Conservation (phyloP, 768 basidiomycete species). For the Russula olivacea region DNA sequence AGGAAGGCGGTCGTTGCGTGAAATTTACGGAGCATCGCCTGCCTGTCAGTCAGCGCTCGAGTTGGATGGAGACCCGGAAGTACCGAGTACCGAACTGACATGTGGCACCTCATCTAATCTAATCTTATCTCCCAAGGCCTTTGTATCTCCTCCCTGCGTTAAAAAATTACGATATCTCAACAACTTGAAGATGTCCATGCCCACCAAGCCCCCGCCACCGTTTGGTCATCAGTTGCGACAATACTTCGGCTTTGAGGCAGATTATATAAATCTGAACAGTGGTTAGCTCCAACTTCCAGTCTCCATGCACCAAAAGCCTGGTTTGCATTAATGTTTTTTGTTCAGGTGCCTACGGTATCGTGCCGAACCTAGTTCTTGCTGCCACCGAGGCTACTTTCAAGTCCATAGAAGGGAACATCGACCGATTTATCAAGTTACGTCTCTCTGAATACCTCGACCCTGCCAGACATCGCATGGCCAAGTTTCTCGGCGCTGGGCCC, state of each 20-base stretch:
- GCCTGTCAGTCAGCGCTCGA: background rate
- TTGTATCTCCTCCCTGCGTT: no score
- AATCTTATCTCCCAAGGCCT: background rate
- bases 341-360: constrained; percentile 54
- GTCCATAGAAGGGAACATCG: constrained; percentile 49
- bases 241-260: constrained; percentile 51
- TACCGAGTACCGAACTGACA: background rate
- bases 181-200: background rate
- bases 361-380: constrained; percentile 47
- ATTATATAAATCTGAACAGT: constrained; percentile 60
- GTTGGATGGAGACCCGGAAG: background rate
- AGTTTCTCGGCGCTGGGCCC: constrained; percentile 43
- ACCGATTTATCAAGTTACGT: constrained; percentile 45
- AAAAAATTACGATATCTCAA: background rate
- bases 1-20: background rate
- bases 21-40: background rate
- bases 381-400: constrained; percentile 39
- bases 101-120: background rate
- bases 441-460: constrained; percentile 34
- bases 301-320: background rate
- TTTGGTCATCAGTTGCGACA: constrained; percentile 55
- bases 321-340: background rate
- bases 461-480: constrained; percentile 43
- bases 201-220: constrained; percentile 32
- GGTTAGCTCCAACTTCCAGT: constrained; percentile 35